phyloP scores from a whole-genome alignment of 2,329 filamentous ascomycete species.

The Boeremia lycopersici region DNA sequence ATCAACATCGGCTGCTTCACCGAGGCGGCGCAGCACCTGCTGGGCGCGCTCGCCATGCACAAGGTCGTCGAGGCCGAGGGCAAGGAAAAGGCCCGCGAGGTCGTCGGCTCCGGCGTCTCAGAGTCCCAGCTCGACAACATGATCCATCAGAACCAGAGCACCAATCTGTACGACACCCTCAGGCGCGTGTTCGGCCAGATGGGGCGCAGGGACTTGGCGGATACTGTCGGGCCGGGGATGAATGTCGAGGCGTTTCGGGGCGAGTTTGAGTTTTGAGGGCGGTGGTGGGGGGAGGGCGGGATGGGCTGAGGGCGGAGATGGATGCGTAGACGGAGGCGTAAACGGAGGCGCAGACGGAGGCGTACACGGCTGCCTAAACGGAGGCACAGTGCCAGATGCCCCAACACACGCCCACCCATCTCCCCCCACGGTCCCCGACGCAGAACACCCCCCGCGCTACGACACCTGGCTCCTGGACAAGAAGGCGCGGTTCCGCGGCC shows the following conservation, averaged over 20 bases:
- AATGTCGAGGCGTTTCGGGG: slow-evolving; percentile 87
- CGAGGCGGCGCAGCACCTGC: slow-evolving; percentile 89
- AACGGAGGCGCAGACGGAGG: not conserved
- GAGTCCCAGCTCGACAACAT: slow-evolving; percentile 84
- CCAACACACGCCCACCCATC: not conserved
- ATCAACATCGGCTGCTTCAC: slow-evolving; percentile 97
- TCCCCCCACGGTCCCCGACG: no score
- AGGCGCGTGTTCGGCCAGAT: slow-evolving; percentile 96
- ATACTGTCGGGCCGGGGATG: slow-evolving; percentile 86
- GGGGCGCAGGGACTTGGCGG: slow-evolving; percentile 84
- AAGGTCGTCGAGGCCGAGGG: slow-evolving; percentile 88
- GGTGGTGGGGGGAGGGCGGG: slow-evolving; percentile 7
- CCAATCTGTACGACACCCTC: slow-evolving; percentile 94
- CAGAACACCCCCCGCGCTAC: slow-evolving; percentile 1
- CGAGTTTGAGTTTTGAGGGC: slow-evolving; percentile 82
- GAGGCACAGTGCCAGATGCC: not conserved
- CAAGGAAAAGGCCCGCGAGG: slow-evolving; percentile 80
- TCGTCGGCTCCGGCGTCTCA: slow-evolving; percentile 64
- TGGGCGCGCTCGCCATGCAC: slow-evolving; percentile 94
- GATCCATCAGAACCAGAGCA: slow-evolving; percentile 94
- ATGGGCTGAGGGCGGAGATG: slow-evolving; percentile 2
- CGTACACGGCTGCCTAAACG: not conserved
- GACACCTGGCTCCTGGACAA: slow-evolving; percentile 28
- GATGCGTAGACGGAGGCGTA: not conserved
- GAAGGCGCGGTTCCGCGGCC: slow-evolving; percentile 18